Percentiles rank a stretch among this genome's conserved stretches.
Evolutionary conservation across 129 eudicot species (phyloP).

Genomic region (Pulicaria dysenterica): DNA sequence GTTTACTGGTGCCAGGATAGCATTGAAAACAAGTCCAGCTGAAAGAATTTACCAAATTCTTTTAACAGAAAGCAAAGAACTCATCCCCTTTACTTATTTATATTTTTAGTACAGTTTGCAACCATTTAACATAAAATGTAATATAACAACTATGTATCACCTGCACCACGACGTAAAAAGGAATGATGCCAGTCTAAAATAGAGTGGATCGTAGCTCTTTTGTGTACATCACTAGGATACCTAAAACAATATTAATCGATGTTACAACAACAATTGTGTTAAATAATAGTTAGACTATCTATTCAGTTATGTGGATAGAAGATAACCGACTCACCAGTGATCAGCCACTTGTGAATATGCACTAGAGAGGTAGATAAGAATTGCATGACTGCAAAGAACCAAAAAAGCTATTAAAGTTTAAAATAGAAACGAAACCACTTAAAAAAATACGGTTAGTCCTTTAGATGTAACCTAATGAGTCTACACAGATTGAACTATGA

Average conservation of each 20-base stretch:
- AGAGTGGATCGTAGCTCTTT: conserved; percentile 68
- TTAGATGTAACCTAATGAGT: neutral
- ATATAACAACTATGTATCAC: conserved; percentile 25
- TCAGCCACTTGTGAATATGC: conserved; percentile 61
- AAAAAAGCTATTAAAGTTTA: too few relatives aligned
- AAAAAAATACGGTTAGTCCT: neutral
- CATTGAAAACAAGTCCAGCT: conserved; percentile 51
- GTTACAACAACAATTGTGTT: neutral
- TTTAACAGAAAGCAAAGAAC: neutral
- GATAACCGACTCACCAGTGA: conserved; percentile 55
- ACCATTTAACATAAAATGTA: neutral
- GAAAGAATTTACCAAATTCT: conserved; percentile 14
- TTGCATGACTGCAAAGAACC: conserved; percentile 67
- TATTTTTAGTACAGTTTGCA: too few relatives aligned
- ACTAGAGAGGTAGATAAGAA: conserved; percentile 56
- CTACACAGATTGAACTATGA: neutral
- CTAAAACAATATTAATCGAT: conserved; percentile 29
- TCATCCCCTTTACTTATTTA: neutral
- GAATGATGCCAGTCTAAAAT: conserved; percentile 40
- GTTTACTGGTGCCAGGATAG: conserved; percentile 42
- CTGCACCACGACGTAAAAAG: conserved; percentile 70
- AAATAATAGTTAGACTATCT: neutral
- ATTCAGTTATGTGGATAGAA: neutral
- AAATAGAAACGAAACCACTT: neutral
- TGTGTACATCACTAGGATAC: conserved; percentile 70